Evolutionary conservation across 73 alveolate species (phyloP).

Genomic region (Paramecium caudatum): DNA sequence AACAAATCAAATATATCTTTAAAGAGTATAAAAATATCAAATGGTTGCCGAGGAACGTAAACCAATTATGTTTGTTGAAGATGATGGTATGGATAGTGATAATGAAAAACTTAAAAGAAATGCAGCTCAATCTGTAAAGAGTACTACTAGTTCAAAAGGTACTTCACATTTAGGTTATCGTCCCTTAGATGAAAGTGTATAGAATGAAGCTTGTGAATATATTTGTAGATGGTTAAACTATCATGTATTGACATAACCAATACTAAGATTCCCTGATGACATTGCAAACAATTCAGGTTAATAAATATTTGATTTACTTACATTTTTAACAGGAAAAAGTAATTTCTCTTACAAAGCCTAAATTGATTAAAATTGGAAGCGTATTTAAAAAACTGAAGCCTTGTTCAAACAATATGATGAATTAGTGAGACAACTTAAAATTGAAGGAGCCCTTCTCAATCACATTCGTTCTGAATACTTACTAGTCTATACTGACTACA

Average conservation of each 20-base stretch:
- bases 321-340: conserved; percentile 94
- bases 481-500: conserved; percentile 87
- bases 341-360: conserved; percentile 93
- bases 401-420: conserved; percentile 92
- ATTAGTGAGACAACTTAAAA: conserved; percentile 92
- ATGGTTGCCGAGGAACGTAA: conserved; percentile 86
- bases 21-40: conserved; percentile 88
- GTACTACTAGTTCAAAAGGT: conserved; percentile 83
- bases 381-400: conserved; percentile 83
- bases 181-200: conserved; percentile 88
- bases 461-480: conserved; percentile 98
- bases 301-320: conserved; percentile 90
- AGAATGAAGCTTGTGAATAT: conserved; percentile 92
- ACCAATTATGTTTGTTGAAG: conserved; percentile 75
- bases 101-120: conserved; percentile 82
- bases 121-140: conserved; percentile 69
- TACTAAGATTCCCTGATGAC: conserved; percentile 94
- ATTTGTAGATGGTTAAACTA: conserved; percentile 94
- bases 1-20: conserved; percentile 92
- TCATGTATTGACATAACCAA: conserved; percentile 83
- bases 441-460: conserved; percentile 96
- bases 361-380: conserved; percentile 78
- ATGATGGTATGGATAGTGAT: conserved; percentile 88
- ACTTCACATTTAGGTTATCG: conserved; percentile 94
- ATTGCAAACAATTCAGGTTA: conserved; percentile 92